A percentile compares a stretch with the other conserved stretches of the same genome.
Conservation (phyloP, 352 stramenopile genomes). For the Aphanomyces invadans region DNA sequence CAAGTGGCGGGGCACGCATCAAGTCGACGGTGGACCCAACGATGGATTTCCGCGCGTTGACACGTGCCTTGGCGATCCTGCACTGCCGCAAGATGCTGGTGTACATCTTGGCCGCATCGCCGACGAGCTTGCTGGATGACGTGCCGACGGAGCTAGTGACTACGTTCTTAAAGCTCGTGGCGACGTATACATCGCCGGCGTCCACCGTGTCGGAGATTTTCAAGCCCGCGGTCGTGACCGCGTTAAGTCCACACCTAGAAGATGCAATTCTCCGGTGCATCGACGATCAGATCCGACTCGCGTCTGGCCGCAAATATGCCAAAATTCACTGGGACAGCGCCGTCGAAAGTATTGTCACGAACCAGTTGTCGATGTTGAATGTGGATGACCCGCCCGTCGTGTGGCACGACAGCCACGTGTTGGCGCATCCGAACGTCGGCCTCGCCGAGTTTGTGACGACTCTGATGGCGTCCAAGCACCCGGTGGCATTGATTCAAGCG, state of each 20-base stretch:
- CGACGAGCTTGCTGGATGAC: constrained; percentile 27
- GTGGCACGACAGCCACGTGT: constrained; percentile 77
- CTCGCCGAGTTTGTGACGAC: constrained; percentile 79
- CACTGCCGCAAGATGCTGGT: constrained; percentile 66
- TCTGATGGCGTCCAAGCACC: constrained; percentile 52
- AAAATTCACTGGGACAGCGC: constrained; percentile 76
- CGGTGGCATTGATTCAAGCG: constrained; percentile 60
- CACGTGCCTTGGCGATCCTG: constrained; percentile 68
- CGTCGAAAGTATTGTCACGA: constrained; percentile 58
- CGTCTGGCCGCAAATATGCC: constrained; percentile 49
- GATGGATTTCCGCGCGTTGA: constrained; percentile 28
- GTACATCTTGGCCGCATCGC: constrained; percentile 74
- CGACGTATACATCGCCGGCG: constrained; percentile 18
- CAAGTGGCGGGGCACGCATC: neutral
- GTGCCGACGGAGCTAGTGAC: constrained; percentile 40
- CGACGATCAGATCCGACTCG: neutral
- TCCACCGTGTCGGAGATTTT: neutral
- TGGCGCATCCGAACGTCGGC: constrained; percentile 79
- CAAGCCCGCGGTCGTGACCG: constrained; percentile 6
- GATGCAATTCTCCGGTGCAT: neutral
- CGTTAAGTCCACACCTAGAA: constrained; percentile 1
- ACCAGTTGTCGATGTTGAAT: constrained; percentile 38
- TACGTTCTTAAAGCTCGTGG: constrained; percentile 80
- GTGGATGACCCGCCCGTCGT: constrained; percentile 33
- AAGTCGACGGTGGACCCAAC: neutral